Conservation (phyloP, 2,329 filamentous ascomycete genomes). For the Hymenoscyphus fructigenus region DNA sequence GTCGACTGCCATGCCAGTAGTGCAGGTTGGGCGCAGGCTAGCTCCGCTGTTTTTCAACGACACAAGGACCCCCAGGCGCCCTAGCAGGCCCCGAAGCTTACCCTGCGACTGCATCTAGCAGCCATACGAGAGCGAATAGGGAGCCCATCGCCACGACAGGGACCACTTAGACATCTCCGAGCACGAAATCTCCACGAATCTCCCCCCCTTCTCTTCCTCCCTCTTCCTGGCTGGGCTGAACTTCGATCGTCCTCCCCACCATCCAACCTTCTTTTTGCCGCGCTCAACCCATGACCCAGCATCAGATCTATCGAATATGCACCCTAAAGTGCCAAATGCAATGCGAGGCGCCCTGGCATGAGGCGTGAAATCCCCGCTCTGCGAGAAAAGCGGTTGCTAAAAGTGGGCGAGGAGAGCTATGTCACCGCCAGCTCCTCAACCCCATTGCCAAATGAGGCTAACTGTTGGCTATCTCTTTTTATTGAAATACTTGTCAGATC, state of each 20-base stretch:
- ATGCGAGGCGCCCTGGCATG: constrained; percentile 13
- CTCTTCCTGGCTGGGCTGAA: constrained; percentile 16
- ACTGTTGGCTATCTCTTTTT: background rate
- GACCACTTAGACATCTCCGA: background rate
- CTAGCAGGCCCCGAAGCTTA: background rate
- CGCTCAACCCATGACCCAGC: constrained; percentile 5
- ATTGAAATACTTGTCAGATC: constrained; percentile 11
- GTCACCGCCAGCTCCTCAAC: background rate
- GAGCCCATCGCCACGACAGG: background rate
- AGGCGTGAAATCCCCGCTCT: constrained; percentile 6
- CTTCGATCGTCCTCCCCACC: constrained; percentile 6
- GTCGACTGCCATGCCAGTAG: background rate
- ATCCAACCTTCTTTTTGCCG: constrained; percentile 10
- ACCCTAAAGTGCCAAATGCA: background rate
- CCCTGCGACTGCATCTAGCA: background rate
- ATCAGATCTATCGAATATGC: constrained; percentile 9
- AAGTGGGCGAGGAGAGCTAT: background rate
- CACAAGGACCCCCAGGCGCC: no score
- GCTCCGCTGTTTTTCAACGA: background rate
- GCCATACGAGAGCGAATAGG: background rate
- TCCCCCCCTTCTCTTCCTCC: background rate
- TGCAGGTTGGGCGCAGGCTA: background rate
- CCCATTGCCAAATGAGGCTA: constrained; percentile 2
- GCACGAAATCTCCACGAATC: background rate
- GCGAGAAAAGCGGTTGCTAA: background rate